These are phyloP conservation scores for Penicillium flavigenum DNA, from an alignment of 495 filamentous ascomycete species.

Conservation along the genomic window DNA sequence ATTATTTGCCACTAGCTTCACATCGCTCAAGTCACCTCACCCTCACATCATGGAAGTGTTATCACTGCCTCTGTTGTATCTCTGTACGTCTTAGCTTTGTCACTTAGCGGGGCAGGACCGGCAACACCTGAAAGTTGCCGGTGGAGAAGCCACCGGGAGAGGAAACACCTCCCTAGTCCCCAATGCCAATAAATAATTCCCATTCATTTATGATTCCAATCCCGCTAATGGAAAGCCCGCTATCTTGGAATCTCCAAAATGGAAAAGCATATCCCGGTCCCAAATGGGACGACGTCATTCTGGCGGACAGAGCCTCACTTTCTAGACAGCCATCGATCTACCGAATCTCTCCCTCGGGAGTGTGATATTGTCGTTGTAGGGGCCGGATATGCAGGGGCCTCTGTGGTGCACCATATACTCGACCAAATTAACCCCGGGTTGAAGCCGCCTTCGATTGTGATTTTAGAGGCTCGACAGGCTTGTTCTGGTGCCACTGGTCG, in stretches of 20 bases:
- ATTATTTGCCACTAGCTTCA: not conserved
- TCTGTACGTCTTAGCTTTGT: not conserved
- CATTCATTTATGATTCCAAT: not conserved
- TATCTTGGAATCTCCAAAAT: constrained; percentile 4
- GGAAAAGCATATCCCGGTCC: constrained; percentile 26
- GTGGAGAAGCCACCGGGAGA: constrained; percentile 2
- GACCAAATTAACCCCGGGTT: constrained; percentile 41
- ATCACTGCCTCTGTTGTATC: not conserved
- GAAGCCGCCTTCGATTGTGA: constrained; percentile 50
- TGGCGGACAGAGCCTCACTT: constrained; percentile 64
- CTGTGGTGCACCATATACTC: constrained; percentile 61
- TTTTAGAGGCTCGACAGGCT: constrained; percentile 79
- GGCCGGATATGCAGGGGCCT: constrained; percentile 68
- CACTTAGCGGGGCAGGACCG: not conserved
- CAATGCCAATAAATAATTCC: constrained; percentile 2
- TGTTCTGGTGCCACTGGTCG: constrained; percentile 81
- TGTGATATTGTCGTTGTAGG: constrained; percentile 71
- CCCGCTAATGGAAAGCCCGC: not conserved
- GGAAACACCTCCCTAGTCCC: not conserved
- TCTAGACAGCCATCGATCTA: constrained; percentile 61
- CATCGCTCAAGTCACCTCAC: not conserved
- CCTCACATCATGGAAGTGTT: not conserved
- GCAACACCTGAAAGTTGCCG: not conserved
- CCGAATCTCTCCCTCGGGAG: constrained; percentile 56
- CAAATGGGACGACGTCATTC: constrained; percentile 65